Conservation (phyloP, 306 rosid species). For the Rosa rugosa region DNA sequence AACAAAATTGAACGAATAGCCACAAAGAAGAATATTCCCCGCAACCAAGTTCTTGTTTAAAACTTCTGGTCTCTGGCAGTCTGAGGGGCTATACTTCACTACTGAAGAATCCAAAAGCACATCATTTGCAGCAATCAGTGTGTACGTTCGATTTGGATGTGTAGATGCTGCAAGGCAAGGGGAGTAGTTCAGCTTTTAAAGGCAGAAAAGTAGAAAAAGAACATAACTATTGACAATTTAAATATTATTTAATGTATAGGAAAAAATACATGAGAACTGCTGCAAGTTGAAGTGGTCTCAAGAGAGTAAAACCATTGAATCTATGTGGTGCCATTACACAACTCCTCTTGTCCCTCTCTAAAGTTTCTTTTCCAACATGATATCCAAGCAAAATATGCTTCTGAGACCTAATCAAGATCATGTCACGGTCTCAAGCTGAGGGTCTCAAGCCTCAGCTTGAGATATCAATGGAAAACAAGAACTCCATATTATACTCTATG, state of each 20-base stretch:
- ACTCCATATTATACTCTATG: neutral
- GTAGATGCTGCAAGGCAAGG: slow-evolving; percentile 72
- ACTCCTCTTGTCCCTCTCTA: neutral
- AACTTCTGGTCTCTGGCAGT: slow-evolving; percentile 93
- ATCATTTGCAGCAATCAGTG: slow-evolving; percentile 93
- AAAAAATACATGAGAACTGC: neutral
- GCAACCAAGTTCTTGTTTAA: slow-evolving; percentile 80
- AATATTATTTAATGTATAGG: neutral
- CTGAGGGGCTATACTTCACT: slow-evolving; percentile 78
- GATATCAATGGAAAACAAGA: neutral
- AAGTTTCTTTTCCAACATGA: neutral
- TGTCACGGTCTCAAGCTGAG: neutral
- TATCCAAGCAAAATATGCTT: neutral
- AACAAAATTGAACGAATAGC: slow-evolving; percentile 96
- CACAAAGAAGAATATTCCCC: slow-evolving; percentile 97
- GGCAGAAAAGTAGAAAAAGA: neutral
- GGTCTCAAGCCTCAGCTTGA: neutral
- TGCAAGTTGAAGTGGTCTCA: neutral
- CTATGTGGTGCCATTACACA: neutral
- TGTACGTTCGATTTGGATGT: slow-evolving; percentile 64
- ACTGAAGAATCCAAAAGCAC: slow-evolving; percentile 88
- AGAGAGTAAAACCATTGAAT: neutral
- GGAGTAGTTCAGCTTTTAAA: slow-evolving; percentile 27
- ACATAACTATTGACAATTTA: neutral
- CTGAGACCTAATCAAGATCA: neutral